Evolutionary conservation across 2,329 filamentous ascomycete species (phyloP).

Genomic region (Nothophaeocryptopus gaeumannii): DNA sequence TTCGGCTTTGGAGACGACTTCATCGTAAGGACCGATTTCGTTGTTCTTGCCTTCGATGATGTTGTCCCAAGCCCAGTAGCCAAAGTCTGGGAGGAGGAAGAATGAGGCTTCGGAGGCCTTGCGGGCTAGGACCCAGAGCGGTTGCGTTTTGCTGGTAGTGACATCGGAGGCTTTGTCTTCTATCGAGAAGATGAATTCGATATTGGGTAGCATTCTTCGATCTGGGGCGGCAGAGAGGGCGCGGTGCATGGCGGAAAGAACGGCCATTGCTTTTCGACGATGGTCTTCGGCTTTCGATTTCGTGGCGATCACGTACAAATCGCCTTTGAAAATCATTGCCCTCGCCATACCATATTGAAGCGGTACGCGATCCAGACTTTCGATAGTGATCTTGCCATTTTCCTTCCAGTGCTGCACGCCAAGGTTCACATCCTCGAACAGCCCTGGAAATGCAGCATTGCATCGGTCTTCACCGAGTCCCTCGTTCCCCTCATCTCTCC

Average conservation of each 20-base stretch:
- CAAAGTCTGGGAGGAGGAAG: conserved; percentile 55
- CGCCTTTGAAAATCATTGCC: conserved; percentile 37
- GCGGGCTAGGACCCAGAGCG: conserved; percentile 38
- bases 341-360: conserved; percentile 26
- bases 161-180: conserved; percentile 40
- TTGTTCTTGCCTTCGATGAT: conserved; percentile 44
- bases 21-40: conserved; percentile 28
- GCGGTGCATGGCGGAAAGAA: conserved; percentile 47
- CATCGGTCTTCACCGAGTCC: conserved; percentile 27
- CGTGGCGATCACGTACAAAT: conserved; percentile 34
- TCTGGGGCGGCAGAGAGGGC: conserved; percentile 43
- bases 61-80: conserved; percentile 51
- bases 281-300: conserved; percentile 27
- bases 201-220: conserved; percentile 40
- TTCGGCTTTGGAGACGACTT: conserved; percentile 37
- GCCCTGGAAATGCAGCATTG: conserved; percentile 30
- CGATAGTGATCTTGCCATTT: conserved; percentile 15
- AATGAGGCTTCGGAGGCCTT: conserved; percentile 36
- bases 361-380: conserved; percentile 16
- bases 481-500: conserved; percentile 17
- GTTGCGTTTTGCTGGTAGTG: conserved; percentile 30
- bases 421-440: conserved; percentile 33
- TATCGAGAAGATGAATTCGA: conserved; percentile 51
- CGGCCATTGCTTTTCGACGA: conserved; percentile 26
- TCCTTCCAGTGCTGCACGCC: conserved; percentile 23